phyloP scores from a whole-genome alignment of 805 yeast species.

The Candida stauntonica region DNA sequence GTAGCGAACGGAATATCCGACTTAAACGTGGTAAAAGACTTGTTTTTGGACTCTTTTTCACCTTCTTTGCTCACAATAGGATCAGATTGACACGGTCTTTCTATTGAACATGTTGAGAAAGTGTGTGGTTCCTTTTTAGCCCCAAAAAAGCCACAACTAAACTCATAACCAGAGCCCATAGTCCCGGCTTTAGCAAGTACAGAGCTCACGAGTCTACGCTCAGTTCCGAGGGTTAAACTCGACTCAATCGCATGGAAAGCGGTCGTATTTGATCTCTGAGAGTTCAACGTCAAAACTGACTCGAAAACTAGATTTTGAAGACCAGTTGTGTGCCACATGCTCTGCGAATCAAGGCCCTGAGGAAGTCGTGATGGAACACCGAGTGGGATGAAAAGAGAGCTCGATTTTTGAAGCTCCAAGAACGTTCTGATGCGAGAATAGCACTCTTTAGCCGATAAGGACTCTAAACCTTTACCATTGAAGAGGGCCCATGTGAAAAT shows the following conservation, averaged over 20 bases:
- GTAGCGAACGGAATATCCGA: constrained; percentile 16
- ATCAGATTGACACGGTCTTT: constrained; percentile 13
- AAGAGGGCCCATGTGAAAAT: constrained; percentile 45
- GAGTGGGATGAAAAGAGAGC: constrained; percentile 58
- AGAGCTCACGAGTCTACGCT: constrained; percentile 47
- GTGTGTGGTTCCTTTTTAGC: constrained; percentile 9
- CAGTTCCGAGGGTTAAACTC: constrained; percentile 37
- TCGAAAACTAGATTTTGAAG: constrained; percentile 41
- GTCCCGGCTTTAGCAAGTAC: too few species aligned
- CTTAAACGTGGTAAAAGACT: constrained; percentile 6
- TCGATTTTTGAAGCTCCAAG: constrained; percentile 40
- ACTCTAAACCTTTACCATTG: constrained; percentile 21
- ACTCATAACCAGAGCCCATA: constrained; percentile 22
- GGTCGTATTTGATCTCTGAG: constrained; percentile 28
- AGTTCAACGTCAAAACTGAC: constrained; percentile 36
- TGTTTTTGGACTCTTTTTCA: constrained; percentile 1
- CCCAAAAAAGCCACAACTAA: constrained; percentile 6
- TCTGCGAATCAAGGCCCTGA: constrained; percentile 13
- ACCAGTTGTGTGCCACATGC: constrained; percentile 41
- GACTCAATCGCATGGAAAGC: constrained; percentile 33
- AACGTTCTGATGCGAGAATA: constrained; percentile 43
- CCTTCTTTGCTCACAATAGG: background rate
- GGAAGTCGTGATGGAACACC: constrained; percentile 24
- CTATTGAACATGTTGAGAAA: constrained; percentile 29
- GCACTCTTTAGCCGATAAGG: constrained; percentile 15